Conservation (phyloP, 257 asterid genomes). For the Solanum pimpinellifolium region DNA sequence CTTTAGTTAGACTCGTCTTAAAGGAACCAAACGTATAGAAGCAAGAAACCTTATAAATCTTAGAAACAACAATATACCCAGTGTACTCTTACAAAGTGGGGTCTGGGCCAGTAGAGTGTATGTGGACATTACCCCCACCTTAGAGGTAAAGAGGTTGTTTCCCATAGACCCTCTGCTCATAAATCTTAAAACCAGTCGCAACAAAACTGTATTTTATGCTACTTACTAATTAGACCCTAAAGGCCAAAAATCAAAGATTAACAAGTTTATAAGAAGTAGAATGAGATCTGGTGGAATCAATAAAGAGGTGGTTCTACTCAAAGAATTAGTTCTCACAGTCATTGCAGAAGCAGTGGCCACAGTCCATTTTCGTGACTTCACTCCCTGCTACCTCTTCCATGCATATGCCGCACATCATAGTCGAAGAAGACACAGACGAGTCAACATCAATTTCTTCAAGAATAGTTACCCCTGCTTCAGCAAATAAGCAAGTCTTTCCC, state of each 20-base stretch:
- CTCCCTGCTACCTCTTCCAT: slow-evolving; percentile 58
- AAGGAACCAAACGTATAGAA: background rate
- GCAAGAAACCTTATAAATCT: background rate
- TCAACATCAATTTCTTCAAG: slow-evolving; percentile 28
- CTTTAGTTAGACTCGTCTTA: background rate
- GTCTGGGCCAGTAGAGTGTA: background rate
- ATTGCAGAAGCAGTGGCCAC: slow-evolving; percentile 94
- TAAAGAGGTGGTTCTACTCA: background rate
- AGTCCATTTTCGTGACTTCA: slow-evolving; percentile 68
- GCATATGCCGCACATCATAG: slow-evolving; percentile 54
- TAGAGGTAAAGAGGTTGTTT: background rate
- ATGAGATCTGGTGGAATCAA: background rate
- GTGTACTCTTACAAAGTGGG: background rate
- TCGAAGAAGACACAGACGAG: slow-evolving; percentile 24
- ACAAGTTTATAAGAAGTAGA: background rate
- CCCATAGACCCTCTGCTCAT: background rate
- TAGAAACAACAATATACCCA: background rate
- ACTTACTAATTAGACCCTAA: background rate
- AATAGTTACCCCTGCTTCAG: slow-evolving; percentile 67
- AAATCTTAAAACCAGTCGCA: background rate
- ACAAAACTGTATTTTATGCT: background rate
- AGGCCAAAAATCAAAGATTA: background rate
- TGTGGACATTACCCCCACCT: background rate
- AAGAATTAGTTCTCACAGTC: slow-evolving; percentile 44
- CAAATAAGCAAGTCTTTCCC: slow-evolving; percentile 67